These are phyloP conservation scores for Neonectria ditissima DNA, from an alignment of 2,329 filamentous ascomycete genomes.

Conservation along the genomic window DNA sequence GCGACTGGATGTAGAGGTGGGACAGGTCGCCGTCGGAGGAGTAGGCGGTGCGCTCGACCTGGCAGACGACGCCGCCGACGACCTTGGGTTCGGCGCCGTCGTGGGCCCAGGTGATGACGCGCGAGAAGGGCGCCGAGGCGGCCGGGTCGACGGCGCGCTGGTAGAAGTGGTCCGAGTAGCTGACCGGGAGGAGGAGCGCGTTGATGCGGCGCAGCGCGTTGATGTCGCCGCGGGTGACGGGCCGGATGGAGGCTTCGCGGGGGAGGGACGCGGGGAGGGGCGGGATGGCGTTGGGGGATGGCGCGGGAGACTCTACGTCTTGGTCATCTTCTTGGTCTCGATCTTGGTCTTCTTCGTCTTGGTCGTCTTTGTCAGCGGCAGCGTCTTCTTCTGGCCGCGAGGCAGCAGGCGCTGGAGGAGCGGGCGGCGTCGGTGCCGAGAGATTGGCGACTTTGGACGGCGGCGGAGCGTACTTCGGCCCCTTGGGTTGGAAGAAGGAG, in stretches of 20 bases:
- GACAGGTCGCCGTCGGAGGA: slow-evolving; percentile 30
- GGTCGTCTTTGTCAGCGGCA: slow-evolving; percentile 47
- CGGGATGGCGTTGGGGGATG: slow-evolving; percentile 34
- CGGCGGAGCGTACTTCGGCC: slow-evolving; percentile 53
- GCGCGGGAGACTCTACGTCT: slow-evolving; percentile 14
- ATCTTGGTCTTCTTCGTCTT: slow-evolving; percentile 21
- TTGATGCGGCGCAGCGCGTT: slow-evolving; percentile 73
- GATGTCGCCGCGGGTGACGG: slow-evolving; percentile 63
- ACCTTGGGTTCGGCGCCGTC: slow-evolving; percentile 59
- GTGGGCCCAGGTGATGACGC: slow-evolving; percentile 69
- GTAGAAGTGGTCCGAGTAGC: slow-evolving; percentile 75
- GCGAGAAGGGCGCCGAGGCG: slow-evolving; percentile 66
- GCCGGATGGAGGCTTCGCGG: slow-evolving; percentile 64
- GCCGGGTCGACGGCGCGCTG: slow-evolving; percentile 62
- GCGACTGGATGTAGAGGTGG: slow-evolving; percentile 73
- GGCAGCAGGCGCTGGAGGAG: slow-evolving; percentile 31
- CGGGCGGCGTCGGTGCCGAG: slow-evolving; percentile 34
- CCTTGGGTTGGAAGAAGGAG: slow-evolving; percentile 69
- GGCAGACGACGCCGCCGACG: slow-evolving; percentile 72
- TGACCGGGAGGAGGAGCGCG: slow-evolving; percentile 71
- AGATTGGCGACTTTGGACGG: slow-evolving; percentile 42
- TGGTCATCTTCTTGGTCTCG: slow-evolving; percentile 43
- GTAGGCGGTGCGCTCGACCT: slow-evolving; percentile 61
- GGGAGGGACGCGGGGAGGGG: slow-evolving; percentile 53
- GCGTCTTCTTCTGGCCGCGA: slow-evolving; percentile 39